phyloP scores from a whole-genome alignment of 1,139 yeast genomes.

The Yamadazyma diddensiae region DNA sequence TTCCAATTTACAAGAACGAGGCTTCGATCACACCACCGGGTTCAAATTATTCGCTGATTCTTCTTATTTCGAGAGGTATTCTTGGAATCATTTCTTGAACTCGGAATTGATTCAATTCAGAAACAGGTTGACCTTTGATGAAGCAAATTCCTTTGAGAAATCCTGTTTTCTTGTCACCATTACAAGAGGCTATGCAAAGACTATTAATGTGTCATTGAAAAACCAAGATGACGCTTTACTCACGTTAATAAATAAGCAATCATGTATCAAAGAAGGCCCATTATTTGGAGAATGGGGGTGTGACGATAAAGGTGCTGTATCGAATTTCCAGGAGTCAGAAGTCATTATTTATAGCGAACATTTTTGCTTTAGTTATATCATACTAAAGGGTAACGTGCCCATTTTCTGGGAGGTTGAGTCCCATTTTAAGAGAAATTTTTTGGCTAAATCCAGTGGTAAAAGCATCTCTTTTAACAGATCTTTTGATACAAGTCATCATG shows the following conservation, averaged over 20 bases:
- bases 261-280: constrained; percentile 57
- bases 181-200: constrained; percentile 65
- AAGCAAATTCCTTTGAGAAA: constrained; percentile 49
- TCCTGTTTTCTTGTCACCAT: constrained; percentile 58
- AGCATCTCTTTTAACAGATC: constrained; percentile 55
- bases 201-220: constrained; percentile 46
- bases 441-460: constrained; percentile 40
- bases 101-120: constrained; percentile 60
- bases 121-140: constrained; percentile 48
- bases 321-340: constrained; percentile 69
- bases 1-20: constrained; percentile 57
- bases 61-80: constrained; percentile 51
- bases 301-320: constrained; percentile 68
- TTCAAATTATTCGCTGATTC: constrained; percentile 39
- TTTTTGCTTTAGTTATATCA: constrained; percentile 55
- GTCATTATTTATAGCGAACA: constrained; percentile 52
- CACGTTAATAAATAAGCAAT: constrained; percentile 66
- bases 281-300: constrained; percentile 68
- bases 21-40: constrained; percentile 14
- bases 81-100: constrained; percentile 66
- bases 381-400: constrained; percentile 69
- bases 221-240: constrained; percentile 42
- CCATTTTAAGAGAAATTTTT: constrained; percentile 34
- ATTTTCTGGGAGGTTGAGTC: constrained; percentile 59
- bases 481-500: constrained; percentile 62